Evolutionary conservation across 805 yeast species (phyloP).

Genomic region (Grigorovia jiainica): DNA sequence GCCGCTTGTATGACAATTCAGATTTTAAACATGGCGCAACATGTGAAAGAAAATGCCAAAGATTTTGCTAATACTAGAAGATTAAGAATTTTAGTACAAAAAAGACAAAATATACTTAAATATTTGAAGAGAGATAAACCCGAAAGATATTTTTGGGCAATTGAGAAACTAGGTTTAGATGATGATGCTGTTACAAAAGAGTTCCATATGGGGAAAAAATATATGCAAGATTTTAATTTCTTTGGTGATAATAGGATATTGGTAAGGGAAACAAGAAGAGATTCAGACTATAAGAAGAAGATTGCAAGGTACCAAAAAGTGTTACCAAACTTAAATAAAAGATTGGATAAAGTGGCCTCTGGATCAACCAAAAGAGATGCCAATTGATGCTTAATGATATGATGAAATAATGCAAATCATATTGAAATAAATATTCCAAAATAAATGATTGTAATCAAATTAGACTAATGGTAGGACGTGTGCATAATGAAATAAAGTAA

Average conservation of each 20-base stretch:
- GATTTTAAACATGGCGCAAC: constrained; percentile 69
- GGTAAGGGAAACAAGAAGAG: constrained; percentile 46
- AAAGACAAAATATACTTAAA: constrained; percentile 73
- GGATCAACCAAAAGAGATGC: no score
- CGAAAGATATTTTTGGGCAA: constrained; percentile 73
- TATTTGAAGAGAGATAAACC: constrained; percentile 78
- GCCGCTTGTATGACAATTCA: constrained; percentile 83
- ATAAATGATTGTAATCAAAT: no score
- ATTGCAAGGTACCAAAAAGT: constrained; percentile 38
- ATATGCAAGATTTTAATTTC: constrained; percentile 67
- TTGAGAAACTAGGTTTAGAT: constrained; percentile 77
- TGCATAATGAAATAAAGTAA: no score
- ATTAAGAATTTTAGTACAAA: constrained; percentile 77
- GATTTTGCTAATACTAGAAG: constrained; percentile 62
- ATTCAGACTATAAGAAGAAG: constrained; percentile 37
- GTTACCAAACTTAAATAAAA: constrained; percentile 7
- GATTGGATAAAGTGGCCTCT: background rate
- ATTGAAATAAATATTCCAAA: no score
- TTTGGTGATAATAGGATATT: constrained; percentile 63
- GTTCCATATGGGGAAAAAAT: constrained; percentile 69
- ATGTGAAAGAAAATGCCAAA: constrained; percentile 58
- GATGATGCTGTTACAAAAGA: constrained; percentile 72
- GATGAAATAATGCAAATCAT: no score
- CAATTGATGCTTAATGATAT: no score
- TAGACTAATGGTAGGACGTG: no score